Conservation (phyloP, 1,284 basidiomycete genomes). For the Cutaneotrichosporon sp. region DNA sequence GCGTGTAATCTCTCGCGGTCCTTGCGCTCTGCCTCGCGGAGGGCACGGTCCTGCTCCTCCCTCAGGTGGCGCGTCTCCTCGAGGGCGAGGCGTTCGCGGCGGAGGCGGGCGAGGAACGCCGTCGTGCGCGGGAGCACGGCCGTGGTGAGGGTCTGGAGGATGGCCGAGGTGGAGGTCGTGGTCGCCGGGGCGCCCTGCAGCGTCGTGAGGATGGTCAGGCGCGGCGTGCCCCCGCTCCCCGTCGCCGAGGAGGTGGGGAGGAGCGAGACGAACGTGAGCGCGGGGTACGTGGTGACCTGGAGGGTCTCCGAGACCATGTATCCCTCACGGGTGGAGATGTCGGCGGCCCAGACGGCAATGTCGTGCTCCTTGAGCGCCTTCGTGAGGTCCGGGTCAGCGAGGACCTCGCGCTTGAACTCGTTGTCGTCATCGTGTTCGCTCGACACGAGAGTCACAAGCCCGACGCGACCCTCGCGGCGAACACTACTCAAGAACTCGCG, state of each 20-base stretch:
- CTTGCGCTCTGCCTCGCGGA: slow-evolving; percentile 64
- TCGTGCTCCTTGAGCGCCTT: slow-evolving; percentile 67
- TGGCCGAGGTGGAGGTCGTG: slow-evolving; percentile 64
- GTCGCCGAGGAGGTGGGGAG: slow-evolving; percentile 62
- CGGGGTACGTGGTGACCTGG: slow-evolving; percentile 86
- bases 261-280: slow-evolving; percentile 84
- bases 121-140: slow-evolving; percentile 75
- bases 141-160: slow-evolving; percentile 66
- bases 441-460: slow-evolving; percentile 81
- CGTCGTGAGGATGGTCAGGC: slow-evolving; percentile 77
- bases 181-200: slow-evolving; percentile 69
- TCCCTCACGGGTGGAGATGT: slow-evolving; percentile 75
- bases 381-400: slow-evolving; percentile 72
- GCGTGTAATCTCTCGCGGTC: slow-evolving; percentile 62
- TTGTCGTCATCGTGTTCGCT: slow-evolving; percentile 86
- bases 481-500: slow-evolving; percentile 72
- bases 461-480: slow-evolving; percentile 70
- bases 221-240: slow-evolving; percentile 39
- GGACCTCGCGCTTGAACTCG: slow-evolving; percentile 81
- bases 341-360: slow-evolving; percentile 81
- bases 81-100: slow-evolving; percentile 56
- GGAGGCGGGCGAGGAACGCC: slow-evolving; percentile 69
- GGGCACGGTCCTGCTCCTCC: slow-evolving; percentile 80
- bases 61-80: slow-evolving; percentile 70
- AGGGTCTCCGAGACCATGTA: slow-evolving; percentile 85